phyloP scores from a whole-genome alignment of 805 yeast species.

The Hanseniaspora hatyaiensis region DNA sequence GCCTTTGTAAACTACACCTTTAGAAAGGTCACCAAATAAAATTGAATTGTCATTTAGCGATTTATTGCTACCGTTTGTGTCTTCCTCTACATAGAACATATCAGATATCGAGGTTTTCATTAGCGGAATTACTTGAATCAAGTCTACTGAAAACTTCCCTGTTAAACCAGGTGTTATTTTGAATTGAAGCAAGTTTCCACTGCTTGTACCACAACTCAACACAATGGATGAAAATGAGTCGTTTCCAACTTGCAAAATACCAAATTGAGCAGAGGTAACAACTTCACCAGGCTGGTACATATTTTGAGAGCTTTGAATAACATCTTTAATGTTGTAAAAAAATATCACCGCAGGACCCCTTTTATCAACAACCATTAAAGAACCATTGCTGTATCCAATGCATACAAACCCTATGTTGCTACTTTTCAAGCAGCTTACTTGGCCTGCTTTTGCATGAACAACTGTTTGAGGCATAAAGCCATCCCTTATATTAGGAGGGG shows the following conservation, averaged over 20 bases:
- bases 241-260: conserved; percentile 54
- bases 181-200: conserved; percentile 57
- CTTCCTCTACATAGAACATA: conserved; percentile 48
- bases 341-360: conserved; percentile 65
- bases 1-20: conserved; percentile 8
- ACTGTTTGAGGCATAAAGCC: conserved; percentile 52
- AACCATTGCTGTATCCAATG: conserved; percentile 66
- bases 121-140: conserved; percentile 38
- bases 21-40: conserved; percentile 8
- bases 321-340: conserved; percentile 29
- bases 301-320: conserved; percentile 24
- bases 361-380: conserved; percentile 60
- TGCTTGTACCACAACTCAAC: conserved; percentile 62
- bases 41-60: neutral
- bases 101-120: conserved; percentile 40
- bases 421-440: conserved; percentile 50
- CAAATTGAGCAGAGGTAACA: conserved; percentile 58
- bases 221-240: conserved; percentile 64
- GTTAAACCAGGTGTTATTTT: conserved; percentile 50
- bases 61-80: conserved; percentile 13
- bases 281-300: conserved; percentile 10
- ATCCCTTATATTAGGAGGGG: conserved; percentile 39
- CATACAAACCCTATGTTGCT: conserved; percentile 78
- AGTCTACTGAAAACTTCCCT: conserved; percentile 51
- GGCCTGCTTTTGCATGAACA: conserved; percentile 36